Base-by-base conservation (phyloP, 2,329 filamentous ascomycete species). In the Diaporthe citriasiana region DNA sequence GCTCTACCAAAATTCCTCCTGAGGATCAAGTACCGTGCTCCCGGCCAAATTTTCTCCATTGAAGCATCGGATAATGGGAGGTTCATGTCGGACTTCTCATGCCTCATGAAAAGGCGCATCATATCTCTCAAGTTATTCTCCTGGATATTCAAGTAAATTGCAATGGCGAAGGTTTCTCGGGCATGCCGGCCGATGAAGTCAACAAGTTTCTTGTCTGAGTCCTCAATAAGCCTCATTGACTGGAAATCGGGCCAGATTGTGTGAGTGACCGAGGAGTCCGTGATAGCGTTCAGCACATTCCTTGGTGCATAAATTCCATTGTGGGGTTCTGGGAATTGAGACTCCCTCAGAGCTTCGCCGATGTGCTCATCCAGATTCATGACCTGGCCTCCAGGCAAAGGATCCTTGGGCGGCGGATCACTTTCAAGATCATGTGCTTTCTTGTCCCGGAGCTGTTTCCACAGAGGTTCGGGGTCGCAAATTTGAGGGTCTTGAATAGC, bases 141-240 rank as follows among this genome's bases (percentile, higher is more conserved):
- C 6, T 33, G 13, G n/a, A 70, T 10, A 17, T 8, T 4, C 19
- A 55, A 40, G 40, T 6, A n/a, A 10, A 71, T 35, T 47, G 38
- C 33, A 30, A 71, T 71, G 30, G 69, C 55, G 40, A 71, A 71
- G 3, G 60, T 13, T 38, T 60, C 57, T 25, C 9, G 27, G 7
- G 69, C 69, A 10, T 25, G 19, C 9, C 15, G n/a, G 15, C 45
- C n/a, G 27, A 51, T 38, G 30, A 66, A 66, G 0, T 38, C 10
- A 22, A 51, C 45, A 7, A 66, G 30, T 25, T 15, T 12, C 55
- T 12, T 59, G 13, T 38, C 33, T 22, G 27, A 33, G 30, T 9
- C 30, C 35, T 8, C 8, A 8, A 56, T 3, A 35, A 15, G 5
- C 8, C 13, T 19, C 4, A 56, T 35, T 10, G 53, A n/a, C 53